Evolutionary conservation across 306 rosid species (phyloP).

Genomic region (Vigna mungo): DNA sequence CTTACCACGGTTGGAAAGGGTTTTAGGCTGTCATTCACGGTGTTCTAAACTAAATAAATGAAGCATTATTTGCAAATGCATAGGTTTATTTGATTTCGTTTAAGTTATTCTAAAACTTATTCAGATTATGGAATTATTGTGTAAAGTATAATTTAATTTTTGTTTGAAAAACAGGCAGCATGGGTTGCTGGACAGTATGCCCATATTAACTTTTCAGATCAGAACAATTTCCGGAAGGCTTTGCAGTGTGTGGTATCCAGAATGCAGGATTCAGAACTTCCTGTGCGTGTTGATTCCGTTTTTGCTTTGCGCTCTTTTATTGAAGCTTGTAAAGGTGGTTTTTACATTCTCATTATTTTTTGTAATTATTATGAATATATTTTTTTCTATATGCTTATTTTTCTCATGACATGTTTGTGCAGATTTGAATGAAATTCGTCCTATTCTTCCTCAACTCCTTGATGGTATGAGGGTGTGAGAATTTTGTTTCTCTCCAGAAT

Average conservation of each 20-base stretch:
- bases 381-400: neutral
- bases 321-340: slow-evolving; percentile 90
- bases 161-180: slow-evolving; percentile 71
- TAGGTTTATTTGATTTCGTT: slow-evolving; percentile 7
- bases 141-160: slow-evolving; percentile 5
- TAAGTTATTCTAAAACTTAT: neutral
- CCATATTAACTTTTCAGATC: slow-evolving; percentile 78
- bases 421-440: slow-evolving; percentile 95
- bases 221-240: slow-evolving; percentile 85
- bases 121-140: neutral
- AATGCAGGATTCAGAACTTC: slow-evolving; percentile 93
- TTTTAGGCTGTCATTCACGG: neutral
- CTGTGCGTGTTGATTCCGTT: slow-evolving; percentile 97
- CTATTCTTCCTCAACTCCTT: slow-evolving; percentile 91
- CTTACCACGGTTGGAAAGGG: too few species aligned
- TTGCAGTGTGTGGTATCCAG: slow-evolving; percentile 89
- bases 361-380: neutral
- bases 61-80: neutral
- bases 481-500: slow-evolving; percentile 6
- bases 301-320: slow-evolving; percentile 92
- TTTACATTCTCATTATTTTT: neutral
- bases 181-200: slow-evolving; percentile 99
- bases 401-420: slow-evolving; percentile 41
- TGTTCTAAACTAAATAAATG: neutral
- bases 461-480: slow-evolving; percentile 68